Evolutionary conservation across 169 alveolate species (phyloP).

Genomic region (Plasmodium vinckei): DNA sequence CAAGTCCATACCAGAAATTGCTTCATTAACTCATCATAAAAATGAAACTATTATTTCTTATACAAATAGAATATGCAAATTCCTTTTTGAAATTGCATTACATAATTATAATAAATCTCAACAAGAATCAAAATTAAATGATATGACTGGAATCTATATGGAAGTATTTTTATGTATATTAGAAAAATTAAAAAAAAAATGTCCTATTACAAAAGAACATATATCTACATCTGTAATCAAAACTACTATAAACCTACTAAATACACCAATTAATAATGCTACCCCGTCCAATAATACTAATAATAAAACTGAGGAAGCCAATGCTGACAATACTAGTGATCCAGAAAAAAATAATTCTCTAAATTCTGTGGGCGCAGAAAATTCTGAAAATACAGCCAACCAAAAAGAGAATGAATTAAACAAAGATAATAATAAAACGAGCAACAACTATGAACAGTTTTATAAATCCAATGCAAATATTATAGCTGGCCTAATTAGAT

Average conservation of each 20-base stretch:
- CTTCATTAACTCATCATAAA: constrained; percentile 54
- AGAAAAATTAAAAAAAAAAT: constrained; percentile 66
- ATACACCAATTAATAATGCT: constrained; percentile 5
- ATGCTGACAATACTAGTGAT: not conserved
- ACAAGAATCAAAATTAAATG: constrained; percentile 5
- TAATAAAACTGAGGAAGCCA: not conserved
- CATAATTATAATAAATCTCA: constrained; percentile 14
- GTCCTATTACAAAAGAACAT: constrained; percentile 60
- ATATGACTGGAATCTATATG: constrained; percentile 49
- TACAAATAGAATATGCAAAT: constrained; percentile 62
- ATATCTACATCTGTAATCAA: constrained; percentile 18
- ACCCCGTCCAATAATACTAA: not conserved
- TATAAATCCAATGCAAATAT: constrained; percentile 52
- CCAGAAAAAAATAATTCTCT: constrained; percentile 3
- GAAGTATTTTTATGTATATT: constrained; percentile 77
- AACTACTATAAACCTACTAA: not conserved
- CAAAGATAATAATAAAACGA: not conserved
- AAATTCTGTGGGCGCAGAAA: not conserved
- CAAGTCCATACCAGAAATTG: constrained; percentile 72
- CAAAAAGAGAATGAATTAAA: not conserved
- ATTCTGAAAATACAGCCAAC: not conserved
- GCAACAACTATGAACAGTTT: not conserved
- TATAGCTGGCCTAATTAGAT: constrained; percentile 61
- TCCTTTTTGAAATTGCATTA: constrained; percentile 56
- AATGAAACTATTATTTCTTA: constrained; percentile 63